Percentiles rank a stretch among this genome's conserved stretches.
Conservation (phyloP, 345 rosid species). For the Eucalyptus sideroxylon region DNA sequence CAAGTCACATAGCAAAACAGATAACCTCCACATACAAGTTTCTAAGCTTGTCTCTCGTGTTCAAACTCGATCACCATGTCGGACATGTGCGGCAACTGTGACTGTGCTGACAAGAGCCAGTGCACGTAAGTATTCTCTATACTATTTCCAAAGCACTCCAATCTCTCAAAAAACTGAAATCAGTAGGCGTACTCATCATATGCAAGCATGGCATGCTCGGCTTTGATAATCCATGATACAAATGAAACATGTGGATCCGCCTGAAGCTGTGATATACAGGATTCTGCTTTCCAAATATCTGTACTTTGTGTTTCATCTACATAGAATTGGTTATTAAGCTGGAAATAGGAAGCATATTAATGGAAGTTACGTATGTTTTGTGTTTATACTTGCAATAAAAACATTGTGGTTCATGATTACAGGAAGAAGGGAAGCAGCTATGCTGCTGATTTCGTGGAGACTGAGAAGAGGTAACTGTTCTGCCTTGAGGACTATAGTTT, state of each 20-base stretch:
- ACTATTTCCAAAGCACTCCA: not conserved
- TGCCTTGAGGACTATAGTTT: not conserved
- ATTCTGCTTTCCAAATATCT: not conserved
- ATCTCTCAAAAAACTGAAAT: not conserved
- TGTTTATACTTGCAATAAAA: not conserved
- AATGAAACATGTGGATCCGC: not conserved
- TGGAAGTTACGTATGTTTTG: not conserved
- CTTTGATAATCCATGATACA: not conserved
- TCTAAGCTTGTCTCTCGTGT: not conserved
- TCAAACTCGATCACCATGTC: constrained; percentile 39
- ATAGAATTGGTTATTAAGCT: not conserved
- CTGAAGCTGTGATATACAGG: not conserved
- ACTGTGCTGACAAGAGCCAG: constrained; percentile 74
- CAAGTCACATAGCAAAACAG: not conserved
- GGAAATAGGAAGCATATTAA: not conserved
- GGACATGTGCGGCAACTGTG: constrained; percentile 57
- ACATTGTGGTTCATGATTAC: not conserved
- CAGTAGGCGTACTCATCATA: not conserved
- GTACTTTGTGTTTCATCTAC: not conserved
- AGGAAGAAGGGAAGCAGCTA: constrained; percentile 77
- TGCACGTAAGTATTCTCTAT: constrained; percentile 36
- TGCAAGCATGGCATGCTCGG: not conserved
- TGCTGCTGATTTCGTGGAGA: constrained; percentile 36
- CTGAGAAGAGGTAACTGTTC: constrained; percentile 41
- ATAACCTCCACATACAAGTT: not conserved